phyloP scores from a whole-genome alignment of 495 filamentous ascomycete genomes.

The Trichocladium uniseriatum region DNA sequence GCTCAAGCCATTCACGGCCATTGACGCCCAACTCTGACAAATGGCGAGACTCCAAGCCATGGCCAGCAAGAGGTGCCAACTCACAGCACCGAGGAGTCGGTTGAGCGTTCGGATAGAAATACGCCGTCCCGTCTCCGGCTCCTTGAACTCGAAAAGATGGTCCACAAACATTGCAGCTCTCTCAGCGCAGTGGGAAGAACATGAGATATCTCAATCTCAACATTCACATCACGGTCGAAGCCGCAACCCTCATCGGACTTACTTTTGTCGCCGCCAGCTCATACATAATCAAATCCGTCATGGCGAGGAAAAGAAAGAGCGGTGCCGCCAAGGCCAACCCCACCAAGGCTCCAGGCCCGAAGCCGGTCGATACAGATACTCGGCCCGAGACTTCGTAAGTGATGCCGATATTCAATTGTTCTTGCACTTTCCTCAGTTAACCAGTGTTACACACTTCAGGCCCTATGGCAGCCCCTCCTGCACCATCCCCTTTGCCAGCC shows the following conservation, averaged over 20 bases:
- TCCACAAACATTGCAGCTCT: constrained; percentile 8
- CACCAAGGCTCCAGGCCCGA: constrained; percentile 3
- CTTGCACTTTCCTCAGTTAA: constrained; percentile 1
- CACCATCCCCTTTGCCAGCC: constrained; percentile 26
- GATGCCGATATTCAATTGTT: background rate
- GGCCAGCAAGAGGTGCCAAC: background rate
- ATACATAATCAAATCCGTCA: constrained; percentile 13
- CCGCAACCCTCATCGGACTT: constrained; percentile 22
- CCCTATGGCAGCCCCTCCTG: constrained; percentile 25
- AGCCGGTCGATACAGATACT: constrained; percentile 14
- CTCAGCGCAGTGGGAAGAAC: constrained; percentile 5
- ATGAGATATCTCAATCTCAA: constrained; percentile 19
- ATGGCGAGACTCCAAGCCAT: constrained; percentile 3
- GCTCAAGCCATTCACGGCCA: no score
- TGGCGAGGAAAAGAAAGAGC: constrained; percentile 25
- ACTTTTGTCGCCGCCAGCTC: constrained; percentile 17
- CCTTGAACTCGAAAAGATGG: background rate
- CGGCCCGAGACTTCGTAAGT: constrained; percentile 29
- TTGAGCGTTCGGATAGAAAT: constrained; percentile 6
- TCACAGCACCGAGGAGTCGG: background rate
- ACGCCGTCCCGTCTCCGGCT: background rate
- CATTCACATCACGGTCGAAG: constrained; percentile 22
- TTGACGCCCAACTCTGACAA: constrained; percentile 15
- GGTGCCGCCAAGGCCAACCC: constrained; percentile 10
- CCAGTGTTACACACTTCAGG: constrained; percentile 4